A percentile compares a stretch with the other conserved stretches of the same genome.
Conservation (phyloP, 1,139 yeast species). For the Yamadazyma trypodendri region DNA sequence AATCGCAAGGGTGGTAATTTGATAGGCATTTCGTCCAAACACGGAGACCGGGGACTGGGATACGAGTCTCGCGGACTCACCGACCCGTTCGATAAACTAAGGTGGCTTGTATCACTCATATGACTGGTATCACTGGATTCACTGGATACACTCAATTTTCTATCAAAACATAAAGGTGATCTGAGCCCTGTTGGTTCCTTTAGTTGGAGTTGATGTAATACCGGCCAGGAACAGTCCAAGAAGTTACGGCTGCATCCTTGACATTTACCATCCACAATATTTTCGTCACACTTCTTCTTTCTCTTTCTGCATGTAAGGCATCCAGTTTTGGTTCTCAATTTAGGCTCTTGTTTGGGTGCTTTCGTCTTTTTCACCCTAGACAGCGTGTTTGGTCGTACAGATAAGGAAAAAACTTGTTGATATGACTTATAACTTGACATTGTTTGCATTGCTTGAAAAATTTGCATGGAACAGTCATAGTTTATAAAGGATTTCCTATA, state of each 20-base stretch:
- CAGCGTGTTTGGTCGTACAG: conserved; percentile 22
- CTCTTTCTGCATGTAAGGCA: conserved; percentile 46
- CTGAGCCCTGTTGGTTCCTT: conserved; percentile 4
- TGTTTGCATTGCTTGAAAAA: conserved; percentile 1
- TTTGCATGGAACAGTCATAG: conserved; percentile 2
- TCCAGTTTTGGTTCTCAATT: conserved; percentile 43
- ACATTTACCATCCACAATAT: conserved; percentile 44
- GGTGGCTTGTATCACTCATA: conserved; percentile 6
- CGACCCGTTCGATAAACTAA: not conserved
- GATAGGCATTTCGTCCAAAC: conserved; percentile 8
- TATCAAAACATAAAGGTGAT: conserved; percentile 2
- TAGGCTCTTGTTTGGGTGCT: conserved; percentile 12
- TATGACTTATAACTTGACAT: conserved; percentile 35
- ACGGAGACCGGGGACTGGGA: conserved; percentile 14
- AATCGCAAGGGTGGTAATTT: conserved; percentile 12
- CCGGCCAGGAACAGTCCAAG: conserved; percentile 48
- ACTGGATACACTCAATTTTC: conserved; percentile 10
- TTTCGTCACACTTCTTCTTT: conserved; percentile 50
- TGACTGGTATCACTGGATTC: conserved; percentile 7
- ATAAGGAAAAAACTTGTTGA: conserved; percentile 42
- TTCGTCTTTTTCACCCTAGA: conserved; percentile 16
- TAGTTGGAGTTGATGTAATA: conserved; percentile 6
- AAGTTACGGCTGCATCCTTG: conserved; percentile 49
- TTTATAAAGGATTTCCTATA: conserved; percentile 6
- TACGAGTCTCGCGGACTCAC: conserved; percentile 7